phyloP scores from a whole-genome alignment of 2,329 filamentous ascomycete genomes.

The Ascochyta rabiei region DNA sequence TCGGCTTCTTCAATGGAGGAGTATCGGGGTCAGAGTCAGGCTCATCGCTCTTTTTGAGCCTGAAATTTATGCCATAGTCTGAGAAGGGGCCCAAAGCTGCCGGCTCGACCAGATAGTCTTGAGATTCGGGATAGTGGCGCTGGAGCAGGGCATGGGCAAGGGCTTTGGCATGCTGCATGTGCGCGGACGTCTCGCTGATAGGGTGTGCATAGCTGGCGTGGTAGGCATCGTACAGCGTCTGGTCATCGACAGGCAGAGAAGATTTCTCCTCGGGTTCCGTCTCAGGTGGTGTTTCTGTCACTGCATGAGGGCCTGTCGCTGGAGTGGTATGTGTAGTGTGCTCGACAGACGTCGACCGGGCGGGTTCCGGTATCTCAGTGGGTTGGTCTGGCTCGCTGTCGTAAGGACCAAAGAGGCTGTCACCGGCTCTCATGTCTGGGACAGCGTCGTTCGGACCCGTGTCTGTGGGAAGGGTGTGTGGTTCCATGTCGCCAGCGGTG shows the following conservation, averaged over 20 bases:
- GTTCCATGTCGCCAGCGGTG: background rate
- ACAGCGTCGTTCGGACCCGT: background rate
- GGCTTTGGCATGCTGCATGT: conserved; percentile 25
- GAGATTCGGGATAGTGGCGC: conserved; percentile 29
- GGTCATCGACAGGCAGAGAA: background rate
- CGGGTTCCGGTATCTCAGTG: background rate
- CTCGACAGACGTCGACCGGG: background rate
- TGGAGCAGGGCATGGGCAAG: conserved; percentile 26
- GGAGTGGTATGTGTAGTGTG: background rate
- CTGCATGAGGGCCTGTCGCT: conserved; percentile 5
- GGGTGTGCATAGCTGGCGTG: conserved; percentile 12
- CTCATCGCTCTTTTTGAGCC: conserved; percentile 14
- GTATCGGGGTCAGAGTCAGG: conserved; percentile 8
- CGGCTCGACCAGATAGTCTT: conserved; percentile 26
- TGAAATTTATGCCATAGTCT: conserved; percentile 21
- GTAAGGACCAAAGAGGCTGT: no score
- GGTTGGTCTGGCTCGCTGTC: background rate
- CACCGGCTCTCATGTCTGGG: background rate
- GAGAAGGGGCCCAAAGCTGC: conserved; percentile 14
- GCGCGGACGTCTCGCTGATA: conserved; percentile 11
- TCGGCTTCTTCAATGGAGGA: conserved; percentile 4
- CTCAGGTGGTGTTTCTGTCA: background rate
- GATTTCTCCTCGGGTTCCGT: background rate
- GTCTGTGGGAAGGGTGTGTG: background rate
- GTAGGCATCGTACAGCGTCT: conserved; percentile 20